A percentile compares a stretch with the other conserved stretches of the same genome.
These are phyloP conservation scores for Colletotrichum agaves DNA, from an alignment of 2,329 filamentous ascomycete species.

Conservation along the genomic window DNA sequence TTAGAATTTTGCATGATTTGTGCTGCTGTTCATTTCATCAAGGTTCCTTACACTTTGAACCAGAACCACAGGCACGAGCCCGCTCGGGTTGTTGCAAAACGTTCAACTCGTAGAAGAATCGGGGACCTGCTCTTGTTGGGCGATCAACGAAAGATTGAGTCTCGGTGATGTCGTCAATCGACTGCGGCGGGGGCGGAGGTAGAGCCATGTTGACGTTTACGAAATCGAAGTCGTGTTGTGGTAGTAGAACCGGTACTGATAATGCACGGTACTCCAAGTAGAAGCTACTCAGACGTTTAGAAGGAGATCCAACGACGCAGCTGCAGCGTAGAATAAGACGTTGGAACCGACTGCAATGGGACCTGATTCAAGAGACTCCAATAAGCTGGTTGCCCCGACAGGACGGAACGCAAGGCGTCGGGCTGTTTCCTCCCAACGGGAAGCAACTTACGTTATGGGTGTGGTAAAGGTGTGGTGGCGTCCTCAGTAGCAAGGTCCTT, in stretches of 20 bases:
- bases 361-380: background rate
- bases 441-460: conserved; percentile 1
- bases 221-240: background rate
- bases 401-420: conserved; percentile 15
- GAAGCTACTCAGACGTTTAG: background rate
- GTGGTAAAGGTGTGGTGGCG: background rate
- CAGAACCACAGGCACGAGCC: conserved; percentile 93
- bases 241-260: background rate
- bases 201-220: conserved; percentile 5
- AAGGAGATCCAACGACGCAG: background rate
- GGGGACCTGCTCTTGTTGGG: conserved; percentile 77
- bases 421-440: background rate
- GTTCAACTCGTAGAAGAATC: conserved; percentile 81
- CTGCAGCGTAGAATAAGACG: background rate
- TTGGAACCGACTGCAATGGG: background rate
- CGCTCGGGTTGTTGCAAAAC: conserved; percentile 96
- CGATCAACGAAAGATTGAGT: conserved; percentile 15
- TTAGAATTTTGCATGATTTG: conserved; percentile 38
- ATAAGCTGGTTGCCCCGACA: background rate
- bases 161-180: conserved; percentile 13
- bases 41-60: conserved; percentile 82
- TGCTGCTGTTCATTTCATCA: conserved; percentile 29
- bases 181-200: background rate
- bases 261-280: too few relatives aligned
- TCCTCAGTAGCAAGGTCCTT: background rate